Base-by-base conservation (phyloP, 1,284 basidiomycete genomes). In the Papiliotrema laurentii region DNA sequence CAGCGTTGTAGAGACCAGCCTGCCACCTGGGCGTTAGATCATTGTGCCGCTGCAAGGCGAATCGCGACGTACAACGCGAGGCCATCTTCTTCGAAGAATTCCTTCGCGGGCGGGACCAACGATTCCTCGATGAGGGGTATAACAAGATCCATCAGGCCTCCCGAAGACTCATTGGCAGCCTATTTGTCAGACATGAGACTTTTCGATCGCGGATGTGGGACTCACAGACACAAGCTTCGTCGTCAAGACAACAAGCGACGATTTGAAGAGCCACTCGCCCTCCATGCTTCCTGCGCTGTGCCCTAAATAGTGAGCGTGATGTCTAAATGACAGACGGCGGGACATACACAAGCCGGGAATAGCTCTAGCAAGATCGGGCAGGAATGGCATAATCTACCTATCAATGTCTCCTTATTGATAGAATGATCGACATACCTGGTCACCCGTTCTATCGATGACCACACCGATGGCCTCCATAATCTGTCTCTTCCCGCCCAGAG, bases 241-340 rank as follows among this genome's bases (percentile, higher is more conserved):
- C 37, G 89, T 80, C 5, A 86, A 83, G 5, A 79, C 80, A 3
- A 93, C 76, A 4, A 93, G 73, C 2, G 83, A 83, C 2, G 78
- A 79, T 66, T 90, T 92, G 76, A 90, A 86, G 19, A 89, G 69
- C 79, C 82, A 87, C 55, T 91, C 85, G 11, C 83, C 82, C 22
- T 81, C 84, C n/a, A 72, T 55, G 11, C 64, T 62, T 0, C 53
- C 39, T 6, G 72, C 64, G 5, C 63, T 57, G 46, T 67, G 64
- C 72, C 71, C 69, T 71, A 49, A n/a, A 19, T 47, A 18, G 47
- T 37, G 2, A 40, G 41, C 27, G 22, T n/a, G 28, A 39, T n/a
- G 1, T 37, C 21, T 33, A 11, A 1, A 33, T 4, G 28, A 27
- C 25, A 40, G 4, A 7, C 7, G 33, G 6, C 14, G 4, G 71